Evolutionary conservation across 2,329 filamentous ascomycete genomes (phyloP).

Genomic region (Penicillium brasilianum): DNA sequence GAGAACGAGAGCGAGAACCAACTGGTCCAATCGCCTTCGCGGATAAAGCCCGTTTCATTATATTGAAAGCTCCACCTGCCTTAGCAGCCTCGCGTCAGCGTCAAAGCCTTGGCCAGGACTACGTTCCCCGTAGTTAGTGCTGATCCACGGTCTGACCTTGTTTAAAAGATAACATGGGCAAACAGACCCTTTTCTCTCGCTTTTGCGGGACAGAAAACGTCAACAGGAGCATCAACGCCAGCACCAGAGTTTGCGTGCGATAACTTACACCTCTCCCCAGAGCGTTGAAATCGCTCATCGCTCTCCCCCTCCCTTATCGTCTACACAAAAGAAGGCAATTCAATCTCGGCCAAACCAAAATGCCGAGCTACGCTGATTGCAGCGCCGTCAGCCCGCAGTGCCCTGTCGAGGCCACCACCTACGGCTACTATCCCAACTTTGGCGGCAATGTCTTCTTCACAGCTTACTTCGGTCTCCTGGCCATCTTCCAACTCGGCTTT

Average conservation of each 20-base stretch:
- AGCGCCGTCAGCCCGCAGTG: slow-evolving; percentile 46
- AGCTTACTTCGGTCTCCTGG: slow-evolving; percentile 56
- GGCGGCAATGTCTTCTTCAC: slow-evolving; percentile 59
- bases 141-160: slow-evolving; percentile 6
- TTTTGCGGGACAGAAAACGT: background rate
- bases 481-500: slow-evolving; percentile 55
- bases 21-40: slow-evolving; percentile 19
- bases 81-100: slow-evolving; percentile 5
- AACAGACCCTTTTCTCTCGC: background rate
- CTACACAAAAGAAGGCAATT: background rate
- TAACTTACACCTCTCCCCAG: background rate
- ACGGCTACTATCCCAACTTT: slow-evolving; percentile 60
- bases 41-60: background rate
- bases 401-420: slow-evolving; percentile 54
- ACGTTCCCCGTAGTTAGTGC: background rate
- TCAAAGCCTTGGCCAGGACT: slow-evolving; percentile 4
- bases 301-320: background rate
- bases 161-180: slow-evolving; percentile 1
- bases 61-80: slow-evolving; percentile 6
- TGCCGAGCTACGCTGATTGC: slow-evolving; percentile 38
- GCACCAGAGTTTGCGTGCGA: background rate
- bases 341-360: slow-evolving; percentile 5
- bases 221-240: background rate
- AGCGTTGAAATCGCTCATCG: background rate
- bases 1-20: slow-evolving; percentile 29